Percentiles rank a stretch among this genome's conserved stretches.
Conservation (phyloP, 2,329 filamentous ascomycete species). For the Cladophialophora yegresii region DNA sequence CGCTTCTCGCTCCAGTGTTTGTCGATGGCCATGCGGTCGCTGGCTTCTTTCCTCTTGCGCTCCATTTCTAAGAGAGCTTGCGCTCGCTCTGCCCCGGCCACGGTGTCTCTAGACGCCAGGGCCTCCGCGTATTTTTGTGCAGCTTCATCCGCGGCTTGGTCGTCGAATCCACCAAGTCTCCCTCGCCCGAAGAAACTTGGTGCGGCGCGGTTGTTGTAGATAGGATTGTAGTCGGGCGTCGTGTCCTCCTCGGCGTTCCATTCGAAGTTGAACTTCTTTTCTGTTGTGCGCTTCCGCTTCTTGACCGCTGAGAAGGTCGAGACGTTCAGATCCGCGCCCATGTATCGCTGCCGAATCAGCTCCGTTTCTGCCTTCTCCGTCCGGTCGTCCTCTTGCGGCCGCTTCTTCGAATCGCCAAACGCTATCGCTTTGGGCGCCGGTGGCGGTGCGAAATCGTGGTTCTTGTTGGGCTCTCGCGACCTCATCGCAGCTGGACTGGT, state of each 20-base stretch:
- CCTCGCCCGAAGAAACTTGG: slow-evolving; percentile 71
- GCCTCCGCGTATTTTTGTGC: slow-evolving; percentile 64
- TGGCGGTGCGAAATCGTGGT: slow-evolving; percentile 57
- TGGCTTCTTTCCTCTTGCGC: slow-evolving; percentile 71
- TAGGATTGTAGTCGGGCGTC: slow-evolving; percentile 75
- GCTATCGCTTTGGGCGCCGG: slow-evolving; percentile 48
- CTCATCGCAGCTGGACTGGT: slow-evolving; percentile 56
- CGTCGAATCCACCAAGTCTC: slow-evolving; percentile 65
- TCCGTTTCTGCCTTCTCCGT: slow-evolving; percentile 69
- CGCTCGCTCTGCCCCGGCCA: slow-evolving; percentile 74
- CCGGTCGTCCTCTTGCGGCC: slow-evolving; percentile 51
- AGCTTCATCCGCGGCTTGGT: slow-evolving; percentile 56
- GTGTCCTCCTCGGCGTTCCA: slow-evolving; percentile 97
- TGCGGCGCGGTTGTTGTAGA: slow-evolving; percentile 70
- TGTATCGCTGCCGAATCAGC: slow-evolving; percentile 77
- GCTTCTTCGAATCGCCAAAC: slow-evolving; percentile 48
- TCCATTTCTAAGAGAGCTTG: slow-evolving; percentile 83
- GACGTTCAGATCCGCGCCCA: slow-evolving; percentile 84
- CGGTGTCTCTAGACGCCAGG: slow-evolving; percentile 72
- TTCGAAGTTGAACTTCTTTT: slow-evolving; percentile 98
- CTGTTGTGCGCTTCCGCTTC: slow-evolving; percentile 87
- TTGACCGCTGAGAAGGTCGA: slow-evolving; percentile 93
- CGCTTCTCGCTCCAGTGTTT: slow-evolving; percentile 96
- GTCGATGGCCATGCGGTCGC: slow-evolving; percentile 72
- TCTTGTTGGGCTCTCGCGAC: slow-evolving; percentile 45